These are phyloP conservation scores for Hypoxylon fuscum DNA, from an alignment of 495 filamentous ascomycete species.

Conservation along the genomic window DNA sequence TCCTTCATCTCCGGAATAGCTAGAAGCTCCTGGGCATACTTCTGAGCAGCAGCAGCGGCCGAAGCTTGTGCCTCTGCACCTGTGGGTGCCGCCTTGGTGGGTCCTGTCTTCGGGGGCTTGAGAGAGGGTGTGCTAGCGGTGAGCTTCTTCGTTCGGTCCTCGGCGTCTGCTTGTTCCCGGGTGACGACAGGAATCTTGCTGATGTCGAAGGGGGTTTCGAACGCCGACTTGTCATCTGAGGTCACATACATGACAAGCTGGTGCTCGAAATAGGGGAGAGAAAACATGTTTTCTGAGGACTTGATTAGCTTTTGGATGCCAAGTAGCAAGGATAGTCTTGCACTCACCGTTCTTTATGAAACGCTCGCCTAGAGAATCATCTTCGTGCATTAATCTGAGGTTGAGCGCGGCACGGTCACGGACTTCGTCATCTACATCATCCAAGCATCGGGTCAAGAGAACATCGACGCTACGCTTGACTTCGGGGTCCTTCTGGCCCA, in stretches of 20 bases:
- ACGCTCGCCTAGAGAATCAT: constrained; percentile 79
- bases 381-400: constrained; percentile 85
- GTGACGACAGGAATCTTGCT: constrained; percentile 92
- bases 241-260: constrained; percentile 98
- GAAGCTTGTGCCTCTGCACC: constrained; percentile 77
- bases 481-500: constrained; percentile 94
- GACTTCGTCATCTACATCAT: constrained; percentile 98
- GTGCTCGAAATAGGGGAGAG: constrained; percentile 94
- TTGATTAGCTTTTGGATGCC: constrained; percentile 48
- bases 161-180: constrained; percentile 94
- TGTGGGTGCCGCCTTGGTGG: constrained; percentile 74
- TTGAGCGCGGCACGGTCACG: constrained; percentile 95
- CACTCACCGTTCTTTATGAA: constrained; percentile 91
- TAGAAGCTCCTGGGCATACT: constrained; percentile 86
- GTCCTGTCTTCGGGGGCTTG: constrained; percentile 87
- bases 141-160: constrained; percentile 95
- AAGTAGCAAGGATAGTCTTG: constrained; percentile 1
- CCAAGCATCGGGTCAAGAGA: constrained; percentile 89
- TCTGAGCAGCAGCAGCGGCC: constrained; percentile 80
- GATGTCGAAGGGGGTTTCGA: constrained; percentile 87
- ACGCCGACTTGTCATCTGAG: constrained; percentile 83
- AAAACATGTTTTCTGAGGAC: constrained; percentile 80
- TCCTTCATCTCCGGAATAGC: constrained; percentile 87
- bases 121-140: constrained; percentile 91
- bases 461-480: constrained; percentile 95